These are phyloP conservation scores for Lachancea quebecensis DNA, from an alignment of 805 yeast genomes.

Conservation along the genomic window DNA sequence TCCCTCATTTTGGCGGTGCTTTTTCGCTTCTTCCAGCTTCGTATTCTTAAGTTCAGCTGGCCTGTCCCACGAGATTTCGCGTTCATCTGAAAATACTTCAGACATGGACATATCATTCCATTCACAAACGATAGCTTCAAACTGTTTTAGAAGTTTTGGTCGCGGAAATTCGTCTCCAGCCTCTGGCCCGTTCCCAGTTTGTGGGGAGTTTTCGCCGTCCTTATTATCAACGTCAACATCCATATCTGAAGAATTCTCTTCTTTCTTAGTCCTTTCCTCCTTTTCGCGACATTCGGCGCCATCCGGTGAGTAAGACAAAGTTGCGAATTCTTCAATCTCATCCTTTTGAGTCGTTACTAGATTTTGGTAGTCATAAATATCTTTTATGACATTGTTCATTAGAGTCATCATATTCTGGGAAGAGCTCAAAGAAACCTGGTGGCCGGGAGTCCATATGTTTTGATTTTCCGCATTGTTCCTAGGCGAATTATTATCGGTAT, in stretches of 20 bases:
- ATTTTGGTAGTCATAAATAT: slow-evolving; percentile 20
- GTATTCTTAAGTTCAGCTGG: slow-evolving; percentile 46
- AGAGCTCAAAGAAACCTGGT: slow-evolving; percentile 12
- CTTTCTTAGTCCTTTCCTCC: not conserved
- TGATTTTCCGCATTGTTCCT: not conserved
- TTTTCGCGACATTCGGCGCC: too few species aligned
- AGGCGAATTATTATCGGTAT: not conserved
- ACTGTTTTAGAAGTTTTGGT: slow-evolving; percentile 22
- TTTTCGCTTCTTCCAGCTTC: slow-evolving; percentile 40
- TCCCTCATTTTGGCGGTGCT: slow-evolving; percentile 20
- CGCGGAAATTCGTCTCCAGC: not conserved
- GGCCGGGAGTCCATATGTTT: slow-evolving; percentile 21
- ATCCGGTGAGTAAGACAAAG: not conserved
- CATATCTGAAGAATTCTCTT: slow-evolving; percentile 3
- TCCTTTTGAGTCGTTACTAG: not conserved
- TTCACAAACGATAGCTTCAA: slow-evolving; percentile 52
- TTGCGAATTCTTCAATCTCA: slow-evolving; percentile 4
- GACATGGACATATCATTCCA: slow-evolving; percentile 50
- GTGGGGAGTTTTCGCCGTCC: not conserved
- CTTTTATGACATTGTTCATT: slow-evolving; percentile 15
- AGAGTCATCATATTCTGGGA: slow-evolving; percentile 15
- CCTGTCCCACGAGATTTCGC: slow-evolving; percentile 49
- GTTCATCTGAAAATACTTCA: slow-evolving; percentile 47
- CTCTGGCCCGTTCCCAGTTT: not conserved
- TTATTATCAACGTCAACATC: slow-evolving; percentile 1